A percentile compares a stretch with the other conserved stretches of the same genome.
Conservation (phyloP, 345 rosid species). For the Hibiscus tridactylites region DNA sequence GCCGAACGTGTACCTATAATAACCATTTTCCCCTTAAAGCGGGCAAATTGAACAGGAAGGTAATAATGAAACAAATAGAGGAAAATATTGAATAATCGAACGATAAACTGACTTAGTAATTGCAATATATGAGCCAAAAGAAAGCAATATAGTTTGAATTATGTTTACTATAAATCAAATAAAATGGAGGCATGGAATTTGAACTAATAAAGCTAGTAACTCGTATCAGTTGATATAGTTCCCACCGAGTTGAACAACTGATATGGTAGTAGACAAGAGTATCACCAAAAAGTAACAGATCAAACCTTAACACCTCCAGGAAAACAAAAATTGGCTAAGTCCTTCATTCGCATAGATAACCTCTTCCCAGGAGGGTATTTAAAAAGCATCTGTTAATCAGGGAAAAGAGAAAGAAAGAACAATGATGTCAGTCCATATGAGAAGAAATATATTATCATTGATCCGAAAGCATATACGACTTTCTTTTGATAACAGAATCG, state of each 20-base stretch:
- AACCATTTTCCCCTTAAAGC: neutral
- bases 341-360: constrained; percentile 67
- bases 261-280: neutral
- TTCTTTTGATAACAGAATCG: neutral
- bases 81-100: neutral
- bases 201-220: neutral
- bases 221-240: neutral
- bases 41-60: neutral
- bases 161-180: neutral
- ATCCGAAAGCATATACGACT: neutral
- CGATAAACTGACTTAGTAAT: neutral
- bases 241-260: neutral
- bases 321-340: constrained; percentile 84
- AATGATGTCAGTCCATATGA: constrained; percentile 8
- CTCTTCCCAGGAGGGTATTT: constrained; percentile 87
- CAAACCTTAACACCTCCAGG: constrained; percentile 91
- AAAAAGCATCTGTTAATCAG: constrained; percentile 64
- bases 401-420: constrained; percentile 19
- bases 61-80: neutral
- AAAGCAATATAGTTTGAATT: neutral
- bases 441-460: neutral
- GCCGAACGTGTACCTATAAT: neutral
- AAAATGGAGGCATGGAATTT: neutral
- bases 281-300: constrained; percentile 1
- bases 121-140: neutral